These are phyloP conservation scores for Ceratopteris richardii DNA, from an alignment of 75 land plant genomes.

Conservation along the genomic window DNA sequence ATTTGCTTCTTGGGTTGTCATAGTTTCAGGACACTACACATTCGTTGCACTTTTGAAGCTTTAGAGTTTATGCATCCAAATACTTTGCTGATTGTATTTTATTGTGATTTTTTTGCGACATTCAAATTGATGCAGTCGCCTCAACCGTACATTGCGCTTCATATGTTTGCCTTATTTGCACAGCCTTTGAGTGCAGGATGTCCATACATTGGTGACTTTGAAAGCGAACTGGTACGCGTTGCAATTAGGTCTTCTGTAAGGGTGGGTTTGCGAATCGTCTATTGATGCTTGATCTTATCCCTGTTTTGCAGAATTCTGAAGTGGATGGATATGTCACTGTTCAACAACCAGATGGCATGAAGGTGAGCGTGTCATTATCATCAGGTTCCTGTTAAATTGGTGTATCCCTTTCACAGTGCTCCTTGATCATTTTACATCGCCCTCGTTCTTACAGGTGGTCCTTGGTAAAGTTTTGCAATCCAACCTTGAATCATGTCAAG, in stretches of 20 bases:
- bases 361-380: not conserved
- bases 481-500: not conserved
- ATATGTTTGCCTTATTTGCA: conserved; percentile 6
- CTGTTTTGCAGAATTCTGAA: not conserved
- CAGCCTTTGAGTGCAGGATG: not conserved
- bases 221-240: not conserved
- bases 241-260: not conserved
- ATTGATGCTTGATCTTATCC: not conserved
- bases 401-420: not conserved
- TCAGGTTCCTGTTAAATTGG: too few species aligned
- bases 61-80: too few species aligned
- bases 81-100: too few species aligned
- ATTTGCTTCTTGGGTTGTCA: too few species aligned
- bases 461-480: conserved; percentile 3
- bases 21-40: too few species aligned
- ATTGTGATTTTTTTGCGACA: too few species aligned
- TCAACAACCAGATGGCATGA: conserved; percentile 5
- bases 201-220: not conserved
- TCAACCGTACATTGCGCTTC: conserved; percentile 3
- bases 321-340: conserved; percentile 2
- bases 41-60: too few species aligned
- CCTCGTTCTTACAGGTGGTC: not conserved
- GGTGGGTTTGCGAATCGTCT: not conserved
- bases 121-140: not conserved
- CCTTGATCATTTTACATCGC: not conserved